These are phyloP conservation scores for Phytophthora cajani DNA, from an alignment of 352 stramenopile genomes.

Conservation along the genomic window DNA sequence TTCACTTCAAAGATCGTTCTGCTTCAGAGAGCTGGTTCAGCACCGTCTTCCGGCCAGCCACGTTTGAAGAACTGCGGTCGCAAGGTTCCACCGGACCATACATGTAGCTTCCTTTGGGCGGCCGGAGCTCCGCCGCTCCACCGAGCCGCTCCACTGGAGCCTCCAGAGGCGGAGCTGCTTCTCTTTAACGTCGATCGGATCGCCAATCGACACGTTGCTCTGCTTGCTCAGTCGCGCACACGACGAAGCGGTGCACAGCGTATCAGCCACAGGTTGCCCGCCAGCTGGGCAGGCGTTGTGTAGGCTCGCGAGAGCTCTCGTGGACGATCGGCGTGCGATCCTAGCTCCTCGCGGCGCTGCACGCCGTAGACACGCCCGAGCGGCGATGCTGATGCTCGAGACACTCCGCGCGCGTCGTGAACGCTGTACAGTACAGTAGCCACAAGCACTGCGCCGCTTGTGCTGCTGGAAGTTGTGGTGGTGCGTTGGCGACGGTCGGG, in stretches of 20 bases:
- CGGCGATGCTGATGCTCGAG: constrained; percentile 2
- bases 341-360: constrained; percentile 1
- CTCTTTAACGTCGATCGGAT: constrained; percentile 25
- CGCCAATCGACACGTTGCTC: constrained; percentile 23
- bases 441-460: neutral
- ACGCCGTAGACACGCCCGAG: constrained; percentile 12
- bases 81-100: neutral
- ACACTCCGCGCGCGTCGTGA: neutral
- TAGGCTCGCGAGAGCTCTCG: constrained; percentile 39
- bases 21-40: constrained; percentile 41
- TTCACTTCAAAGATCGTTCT: constrained; percentile 39
- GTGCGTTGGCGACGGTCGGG: neutral
- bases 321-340: constrained; percentile 20
- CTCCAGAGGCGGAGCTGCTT: constrained; percentile 8
- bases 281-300: constrained; percentile 32
- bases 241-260: constrained; percentile 27
- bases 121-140: constrained; percentile 10
- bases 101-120: neutral
- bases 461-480: neutral
- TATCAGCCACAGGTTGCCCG: constrained; percentile 25
- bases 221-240: constrained; percentile 39
- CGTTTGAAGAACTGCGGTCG: constrained; percentile 17
- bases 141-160: constrained; percentile 16
- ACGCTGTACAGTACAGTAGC: neutral
- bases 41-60: constrained; percentile 23